phyloP scores from a whole-genome alignment of 306 rosid genomes.

The Sechiopsis laciniata region DNA sequence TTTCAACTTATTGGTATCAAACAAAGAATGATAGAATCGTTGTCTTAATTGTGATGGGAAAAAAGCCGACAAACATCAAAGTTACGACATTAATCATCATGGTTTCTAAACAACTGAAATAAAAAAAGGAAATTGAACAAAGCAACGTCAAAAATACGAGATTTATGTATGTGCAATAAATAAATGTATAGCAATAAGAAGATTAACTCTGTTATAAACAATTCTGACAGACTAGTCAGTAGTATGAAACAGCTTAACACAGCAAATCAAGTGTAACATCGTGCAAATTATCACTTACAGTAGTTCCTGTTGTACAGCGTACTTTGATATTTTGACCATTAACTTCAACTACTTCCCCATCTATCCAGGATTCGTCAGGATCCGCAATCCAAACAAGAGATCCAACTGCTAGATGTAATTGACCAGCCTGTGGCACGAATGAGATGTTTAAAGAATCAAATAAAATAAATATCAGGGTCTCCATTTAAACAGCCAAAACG shows the following conservation, averaged over 20 bases:
- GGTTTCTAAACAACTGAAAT: background rate
- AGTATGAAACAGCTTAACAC: background rate
- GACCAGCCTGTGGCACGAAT: slow-evolving; percentile 49
- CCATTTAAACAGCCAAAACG: background rate
- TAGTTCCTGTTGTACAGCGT: slow-evolving; percentile 44
- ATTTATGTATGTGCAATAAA: background rate
- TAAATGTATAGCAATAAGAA: background rate
- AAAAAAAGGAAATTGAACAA: background rate
- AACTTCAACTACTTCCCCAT: slow-evolving; percentile 63
- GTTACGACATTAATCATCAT: background rate
- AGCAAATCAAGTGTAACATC: background rate
- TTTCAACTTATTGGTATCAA: background rate
- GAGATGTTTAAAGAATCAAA: slow-evolving; percentile 25
- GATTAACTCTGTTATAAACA: background rate
- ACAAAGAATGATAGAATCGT: background rate
- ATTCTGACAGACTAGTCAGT: background rate
- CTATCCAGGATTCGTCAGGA: slow-evolving; percentile 69
- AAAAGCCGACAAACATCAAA: slow-evolving; percentile 5
- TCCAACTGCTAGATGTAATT: slow-evolving; percentile 49
- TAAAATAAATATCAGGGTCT: background rate
- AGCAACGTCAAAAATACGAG: background rate
- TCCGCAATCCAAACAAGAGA: slow-evolving; percentile 74
- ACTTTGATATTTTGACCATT: slow-evolving; percentile 40
- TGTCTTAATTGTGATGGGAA: background rate
- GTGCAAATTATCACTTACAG: slow-evolving; percentile 38